Base-by-base conservation (phyloP, 139 green algal species). In the Haematococcus sp. region DNA sequence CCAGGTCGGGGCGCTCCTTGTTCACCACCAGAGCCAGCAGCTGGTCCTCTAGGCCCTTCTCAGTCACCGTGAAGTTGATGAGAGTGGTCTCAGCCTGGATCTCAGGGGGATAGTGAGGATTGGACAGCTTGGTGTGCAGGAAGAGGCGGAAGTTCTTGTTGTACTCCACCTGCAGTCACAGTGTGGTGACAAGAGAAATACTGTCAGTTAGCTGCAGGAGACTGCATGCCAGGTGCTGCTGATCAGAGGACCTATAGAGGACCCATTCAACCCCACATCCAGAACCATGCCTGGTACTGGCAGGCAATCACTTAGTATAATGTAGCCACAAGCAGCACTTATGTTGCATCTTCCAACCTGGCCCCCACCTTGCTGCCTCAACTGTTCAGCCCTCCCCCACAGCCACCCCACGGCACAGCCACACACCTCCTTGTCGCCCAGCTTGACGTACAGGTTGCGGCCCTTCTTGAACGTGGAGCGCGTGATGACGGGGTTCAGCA, bases 81-180 rank as follows among this genome's bases (percentile, higher is more conserved):
- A 96, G 85, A 1, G 91, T 94, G 23, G 88, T 94, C 85, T 94
- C 89, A 17, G 91, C 89, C 75, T 96, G 91, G 71, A 96, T 90
- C 81, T 96, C 91, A 15, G 91, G 91, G 0, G 88, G 88, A 81
- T 93, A 94, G 83, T 96, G 89, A 16, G 91, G 91, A 83, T 94
- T 96, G 79, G 83, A 91, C 22, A 96, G 88, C 90, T 96, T 96
- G 76, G 91, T 96, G 87, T 96, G 91, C 77, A 96, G 75, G 79
- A 92, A 91, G 23, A 96, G 83, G 55, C 73, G 76, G 90, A 96
- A 96, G 82, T 92, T 91, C 65, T 87, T 90, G 87, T 94, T 91
- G 87, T 93, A 94, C 80, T 96, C 91, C 16, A 93, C 87, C 56
- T 96, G 88, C 82, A 93, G n/a, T n/a, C n/a, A n/a, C n/a, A n/a